These are phyloP conservation scores for Prunus davidiana DNA, from an alignment of 306 rosid species.

Conservation along the genomic window DNA sequence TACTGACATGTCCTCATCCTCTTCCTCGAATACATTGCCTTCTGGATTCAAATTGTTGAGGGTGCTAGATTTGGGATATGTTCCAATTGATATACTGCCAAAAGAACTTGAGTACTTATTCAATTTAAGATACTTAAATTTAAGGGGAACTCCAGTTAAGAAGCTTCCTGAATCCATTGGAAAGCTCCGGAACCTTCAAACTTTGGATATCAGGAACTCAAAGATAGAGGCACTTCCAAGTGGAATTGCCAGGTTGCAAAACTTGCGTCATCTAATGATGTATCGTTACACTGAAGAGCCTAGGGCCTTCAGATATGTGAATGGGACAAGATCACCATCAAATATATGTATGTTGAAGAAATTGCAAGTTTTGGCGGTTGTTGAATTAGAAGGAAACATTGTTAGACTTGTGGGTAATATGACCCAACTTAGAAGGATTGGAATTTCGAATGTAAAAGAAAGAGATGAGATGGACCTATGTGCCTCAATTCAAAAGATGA, in stretches of 20 bases:
- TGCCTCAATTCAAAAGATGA: conserved; percentile 14
- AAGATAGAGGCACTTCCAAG: conserved; percentile 12
- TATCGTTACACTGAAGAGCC: not conserved
- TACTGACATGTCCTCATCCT: not conserved
- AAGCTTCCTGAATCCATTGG: conserved; percentile 29
- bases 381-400: not conserved
- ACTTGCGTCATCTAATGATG: not conserved
- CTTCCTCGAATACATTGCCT: not conserved
- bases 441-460: conserved; percentile 3
- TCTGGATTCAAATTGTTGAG: conserved; percentile 7
- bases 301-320: not conserved
- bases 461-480: conserved; percentile 9
- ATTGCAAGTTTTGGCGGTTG: not conserved
- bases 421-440: conserved; percentile 16
- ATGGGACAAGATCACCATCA: not conserved
- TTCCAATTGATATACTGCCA: conserved; percentile 7
- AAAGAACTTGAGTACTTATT: not conserved
- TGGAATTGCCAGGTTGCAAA: not conserved
- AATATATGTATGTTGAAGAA: not conserved
- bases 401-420: not conserved
- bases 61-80: conserved; percentile 16
- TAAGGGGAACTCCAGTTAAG: conserved; percentile 6
- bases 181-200: conserved; percentile 19
- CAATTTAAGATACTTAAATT: conserved; percentile 20
- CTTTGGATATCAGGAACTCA: not conserved